Conservation (phyloP, 2,329 filamentous ascomycete species). For the Tolypocladium amazonense region DNA sequence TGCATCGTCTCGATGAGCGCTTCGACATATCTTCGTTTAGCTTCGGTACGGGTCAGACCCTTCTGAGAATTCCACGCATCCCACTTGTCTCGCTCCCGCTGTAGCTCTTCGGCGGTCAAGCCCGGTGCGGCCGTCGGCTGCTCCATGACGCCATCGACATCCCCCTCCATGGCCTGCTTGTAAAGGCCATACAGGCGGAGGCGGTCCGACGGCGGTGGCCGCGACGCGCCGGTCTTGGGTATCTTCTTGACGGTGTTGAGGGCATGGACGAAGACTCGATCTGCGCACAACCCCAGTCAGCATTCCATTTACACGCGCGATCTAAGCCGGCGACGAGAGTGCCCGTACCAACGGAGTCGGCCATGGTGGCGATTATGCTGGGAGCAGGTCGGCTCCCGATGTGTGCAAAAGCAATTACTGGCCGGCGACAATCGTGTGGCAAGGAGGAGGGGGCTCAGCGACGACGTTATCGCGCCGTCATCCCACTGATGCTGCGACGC, state of each 20-base stretch:
- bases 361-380: conserved; percentile 15
- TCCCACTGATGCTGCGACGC: neutral
- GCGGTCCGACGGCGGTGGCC: conserved; percentile 75
- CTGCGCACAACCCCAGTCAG: conserved; percentile 32
- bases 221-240: conserved; percentile 79
- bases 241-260: conserved; percentile 98
- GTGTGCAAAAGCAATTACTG: neutral
- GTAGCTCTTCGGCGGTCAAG: conserved; percentile 40
- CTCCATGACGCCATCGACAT: conserved; percentile 90
- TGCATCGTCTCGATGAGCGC: conserved; percentile 96
- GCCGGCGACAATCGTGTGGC: neutral
- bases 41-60: conserved; percentile 76
- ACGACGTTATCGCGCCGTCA: neutral
- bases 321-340: neutral
- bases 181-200: conserved; percentile 94
- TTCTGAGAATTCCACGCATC: conserved; percentile 91
- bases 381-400: neutral
- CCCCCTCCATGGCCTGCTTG: conserved; percentile 98
- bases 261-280: conserved; percentile 97
- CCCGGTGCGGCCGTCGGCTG: conserved; percentile 49
- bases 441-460: neutral
- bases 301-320: neutral
- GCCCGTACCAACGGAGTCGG: conserved; percentile 26
- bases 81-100: conserved; percentile 61
- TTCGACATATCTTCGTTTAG: conserved; percentile 88